A percentile compares a stretch with the other conserved stretches of the same genome.
These are phyloP conservation scores for Coccomyxa subellipsoidea DNA, from an alignment of 163 green algal genomes.

Conservation along the genomic window DNA sequence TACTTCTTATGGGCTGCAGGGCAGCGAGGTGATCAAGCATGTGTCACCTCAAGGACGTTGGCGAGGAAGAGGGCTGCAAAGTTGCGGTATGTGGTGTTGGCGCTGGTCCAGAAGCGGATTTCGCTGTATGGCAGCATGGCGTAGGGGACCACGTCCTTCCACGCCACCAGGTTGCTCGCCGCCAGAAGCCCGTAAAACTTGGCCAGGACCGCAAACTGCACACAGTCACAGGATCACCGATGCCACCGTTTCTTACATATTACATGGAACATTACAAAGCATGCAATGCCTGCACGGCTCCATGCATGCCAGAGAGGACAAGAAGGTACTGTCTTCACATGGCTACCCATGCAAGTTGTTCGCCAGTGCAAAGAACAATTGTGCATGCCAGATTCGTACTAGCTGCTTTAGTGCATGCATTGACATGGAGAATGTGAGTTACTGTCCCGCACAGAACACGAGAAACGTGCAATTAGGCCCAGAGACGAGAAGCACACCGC, in stretches of 20 bases:
- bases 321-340: neutral
- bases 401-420: too few species aligned
- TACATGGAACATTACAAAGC: too few species aligned
- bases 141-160: neutral
- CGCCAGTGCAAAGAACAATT: too few species aligned
- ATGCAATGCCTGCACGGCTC: too few species aligned
- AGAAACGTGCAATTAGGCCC: too few species aligned
- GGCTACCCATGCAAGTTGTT: too few species aligned
- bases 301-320: neutral
- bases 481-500: neutral
- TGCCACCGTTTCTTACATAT: neutral
- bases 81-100: neutral
- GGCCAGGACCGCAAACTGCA: neutral
- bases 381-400: too few species aligned
- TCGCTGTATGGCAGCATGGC: neutral
- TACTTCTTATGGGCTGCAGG: too few species aligned
- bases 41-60: neutral
- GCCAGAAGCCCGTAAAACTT: constrained; percentile 1
- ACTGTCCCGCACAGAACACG: too few species aligned
- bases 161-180: neutral
- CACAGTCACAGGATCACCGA: neutral
- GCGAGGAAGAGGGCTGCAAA: neutral
- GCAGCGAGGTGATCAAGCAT: too few species aligned
- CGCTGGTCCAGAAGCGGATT: neutral
- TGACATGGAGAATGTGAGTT: too few species aligned